phyloP scores from a whole-genome alignment of 2,329 filamentous ascomycete genomes.

The Apiospora rasikravindrae region DNA sequence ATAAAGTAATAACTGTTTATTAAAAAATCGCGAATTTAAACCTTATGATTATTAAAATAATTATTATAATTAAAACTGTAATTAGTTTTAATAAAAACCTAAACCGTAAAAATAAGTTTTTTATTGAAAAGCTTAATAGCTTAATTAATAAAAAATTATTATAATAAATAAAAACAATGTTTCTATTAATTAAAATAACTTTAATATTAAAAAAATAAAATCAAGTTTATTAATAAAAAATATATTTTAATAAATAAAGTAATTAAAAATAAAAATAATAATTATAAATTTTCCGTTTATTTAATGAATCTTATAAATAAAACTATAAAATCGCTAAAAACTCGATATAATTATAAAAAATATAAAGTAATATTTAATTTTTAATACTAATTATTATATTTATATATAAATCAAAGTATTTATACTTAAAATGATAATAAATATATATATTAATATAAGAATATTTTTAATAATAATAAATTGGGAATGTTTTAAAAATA shows the following conservation, averaged over 20 bases:
- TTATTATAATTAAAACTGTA: too few species aligned
- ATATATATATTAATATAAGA: neutral
- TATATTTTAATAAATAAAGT: neutral
- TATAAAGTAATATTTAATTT: accelerated
- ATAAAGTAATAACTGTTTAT: too few species aligned
- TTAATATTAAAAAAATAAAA: neutral
- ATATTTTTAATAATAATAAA: too few species aligned
- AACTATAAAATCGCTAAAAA: neutral
- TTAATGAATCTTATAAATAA: neutral
- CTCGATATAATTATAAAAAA: neutral
- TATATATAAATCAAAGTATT: neutral
- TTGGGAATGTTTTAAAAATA: too few species aligned
- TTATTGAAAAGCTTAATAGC: neutral
- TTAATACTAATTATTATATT: neutral
- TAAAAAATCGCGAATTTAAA: too few species aligned
- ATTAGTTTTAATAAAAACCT: too few species aligned
- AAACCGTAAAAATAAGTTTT: too few species aligned
- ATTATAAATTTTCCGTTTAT: neutral
- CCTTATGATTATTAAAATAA: too few species aligned
- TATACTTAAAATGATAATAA: neutral
- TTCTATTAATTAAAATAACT: neutral
- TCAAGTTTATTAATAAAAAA: too few species aligned
- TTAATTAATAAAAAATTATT: too few species aligned
- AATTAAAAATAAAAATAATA: too few species aligned
- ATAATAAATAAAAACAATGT: neutral